phyloP scores from a whole-genome alignment of 1,284 basidiomycete species.

The Ceratobasidium theobromae region DNA sequence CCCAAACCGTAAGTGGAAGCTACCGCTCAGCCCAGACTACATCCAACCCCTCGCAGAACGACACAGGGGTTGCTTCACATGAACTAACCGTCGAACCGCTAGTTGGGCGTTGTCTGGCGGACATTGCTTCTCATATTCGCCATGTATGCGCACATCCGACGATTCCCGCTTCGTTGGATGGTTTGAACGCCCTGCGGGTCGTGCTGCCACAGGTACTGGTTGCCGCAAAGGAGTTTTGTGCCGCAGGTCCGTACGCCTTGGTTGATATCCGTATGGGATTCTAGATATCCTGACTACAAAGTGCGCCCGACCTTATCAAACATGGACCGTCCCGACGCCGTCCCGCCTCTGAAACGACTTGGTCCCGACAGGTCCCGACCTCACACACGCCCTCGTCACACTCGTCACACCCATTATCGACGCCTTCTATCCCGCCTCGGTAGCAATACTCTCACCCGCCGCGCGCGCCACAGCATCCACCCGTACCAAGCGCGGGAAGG shows the following conservation, averaged over 20 bases:
- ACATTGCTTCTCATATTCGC: neutral
- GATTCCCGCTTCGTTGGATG: neutral
- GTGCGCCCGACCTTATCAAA: no score
- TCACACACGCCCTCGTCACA: neutral
- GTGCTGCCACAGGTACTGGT: conserved; percentile 12
- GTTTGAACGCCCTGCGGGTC: conserved; percentile 1
- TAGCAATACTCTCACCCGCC: neutral
- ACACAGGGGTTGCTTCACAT: no score
- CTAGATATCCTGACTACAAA: no score
- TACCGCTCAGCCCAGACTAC: no score
- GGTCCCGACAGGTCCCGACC: neutral
- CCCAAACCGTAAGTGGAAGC: neutral
- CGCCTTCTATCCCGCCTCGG: neutral
- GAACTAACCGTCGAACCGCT: no score
- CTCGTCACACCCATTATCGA: conserved; percentile 1
- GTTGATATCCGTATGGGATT: no score
- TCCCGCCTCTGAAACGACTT: no score
- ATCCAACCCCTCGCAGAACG: neutral
- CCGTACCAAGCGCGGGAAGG: conserved; percentile 7
- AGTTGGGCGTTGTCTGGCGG: conserved; percentile 6
- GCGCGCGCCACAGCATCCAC: neutral
- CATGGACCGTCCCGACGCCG: no score
- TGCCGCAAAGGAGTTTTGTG: neutral
- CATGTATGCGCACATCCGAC: conserved; percentile 20
- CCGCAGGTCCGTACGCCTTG: neutral